Evolutionary conservation across 768 basidiomycete species (phyloP), one percentile per base, ranked within the genome.

Genomic region (Rhizopogon vesiculosus): DNA sequence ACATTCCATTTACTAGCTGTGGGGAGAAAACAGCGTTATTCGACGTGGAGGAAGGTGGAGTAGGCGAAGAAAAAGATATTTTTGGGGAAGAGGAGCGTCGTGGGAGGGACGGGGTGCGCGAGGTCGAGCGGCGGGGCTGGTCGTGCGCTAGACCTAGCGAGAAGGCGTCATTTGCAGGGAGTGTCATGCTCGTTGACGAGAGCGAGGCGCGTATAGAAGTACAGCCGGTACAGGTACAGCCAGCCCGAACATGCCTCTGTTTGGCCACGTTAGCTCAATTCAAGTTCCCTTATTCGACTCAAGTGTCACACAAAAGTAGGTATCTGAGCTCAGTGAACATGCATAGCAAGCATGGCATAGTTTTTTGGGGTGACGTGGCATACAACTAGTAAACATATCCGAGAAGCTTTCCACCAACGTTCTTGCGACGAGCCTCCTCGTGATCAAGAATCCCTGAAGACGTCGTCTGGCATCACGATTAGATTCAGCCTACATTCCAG

Each of bases 391-490:
- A 94, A 59, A 92, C 89, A 72, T 93, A 96, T 59, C 93, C 92
- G 51, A 95, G 77, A 59, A 97, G 81, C 78, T 97, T 97, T 58
- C 95, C 95, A 75, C 93, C 95, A 57, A 97, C 86, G 76, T 96
- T 94, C 80, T 98, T 98, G 68, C 94, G 87, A 77, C 96, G 87
- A 45, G 96, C 96, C 81, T 98, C 96, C 73, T 97, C 94, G 72
- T 99, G 97, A 77, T 98, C 97, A 70, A 98, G 82, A 74, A 98
- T 99, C 61, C 97, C 97, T 16, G 93, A 93, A 18, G 93, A 96
- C 49, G 96, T 98, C 62, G 96, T 99, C 91, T 93, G 56, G 22
- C 31, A 42, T 25, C 28, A 57, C 35, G 25, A 43, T 31, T 42
- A 13, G 22, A 25, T 45, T 62, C 4, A 56, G 49, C n/a, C 31